These are phyloP conservation scores for Flaveria bidentis DNA, from an alignment of 129 eudicot species.

Conservation along the genomic window DNA sequence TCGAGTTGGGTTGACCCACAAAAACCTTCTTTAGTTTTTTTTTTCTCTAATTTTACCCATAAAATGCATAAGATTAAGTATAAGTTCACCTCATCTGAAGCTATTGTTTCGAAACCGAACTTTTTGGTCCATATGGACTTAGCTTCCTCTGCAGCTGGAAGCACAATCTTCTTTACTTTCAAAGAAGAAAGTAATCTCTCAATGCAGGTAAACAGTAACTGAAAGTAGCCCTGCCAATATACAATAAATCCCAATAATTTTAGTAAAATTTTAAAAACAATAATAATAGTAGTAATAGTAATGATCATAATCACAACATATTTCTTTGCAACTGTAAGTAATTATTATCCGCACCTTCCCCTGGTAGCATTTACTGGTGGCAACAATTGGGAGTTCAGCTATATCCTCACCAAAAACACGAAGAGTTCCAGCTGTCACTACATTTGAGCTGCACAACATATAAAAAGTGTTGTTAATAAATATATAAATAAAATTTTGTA, in stretches of 20 bases:
- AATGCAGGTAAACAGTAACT: conserved; percentile 72
- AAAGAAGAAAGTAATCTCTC: conserved; percentile 72
- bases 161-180: conserved; percentile 69
- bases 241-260: background rate
- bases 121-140: conserved; percentile 78
- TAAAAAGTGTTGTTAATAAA: background rate
- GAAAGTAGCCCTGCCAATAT: conserved; percentile 77
- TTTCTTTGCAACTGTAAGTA: background rate
- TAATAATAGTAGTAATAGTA: background rate
- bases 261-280: background rate
- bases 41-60: background rate
- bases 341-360: conserved; percentile 65
- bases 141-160: conserved; percentile 94
- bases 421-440: conserved; percentile 78
- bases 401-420: conserved; percentile 75
- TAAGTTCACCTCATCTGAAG: conserved; percentile 47
- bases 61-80: too few species aligned
- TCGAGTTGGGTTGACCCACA: conserved; percentile 2
- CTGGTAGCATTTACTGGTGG: conserved; percentile 71
- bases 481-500: background rate
- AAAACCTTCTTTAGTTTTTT: background rate
- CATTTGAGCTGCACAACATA: conserved; percentile 65
- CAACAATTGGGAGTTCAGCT: conserved; percentile 94
- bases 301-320: background rate
- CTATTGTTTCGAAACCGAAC: conserved; percentile 66